Base-by-base conservation (phyloP, 2,329 filamentous ascomycete genomes). In the Cordyceps farinosa region DNA sequence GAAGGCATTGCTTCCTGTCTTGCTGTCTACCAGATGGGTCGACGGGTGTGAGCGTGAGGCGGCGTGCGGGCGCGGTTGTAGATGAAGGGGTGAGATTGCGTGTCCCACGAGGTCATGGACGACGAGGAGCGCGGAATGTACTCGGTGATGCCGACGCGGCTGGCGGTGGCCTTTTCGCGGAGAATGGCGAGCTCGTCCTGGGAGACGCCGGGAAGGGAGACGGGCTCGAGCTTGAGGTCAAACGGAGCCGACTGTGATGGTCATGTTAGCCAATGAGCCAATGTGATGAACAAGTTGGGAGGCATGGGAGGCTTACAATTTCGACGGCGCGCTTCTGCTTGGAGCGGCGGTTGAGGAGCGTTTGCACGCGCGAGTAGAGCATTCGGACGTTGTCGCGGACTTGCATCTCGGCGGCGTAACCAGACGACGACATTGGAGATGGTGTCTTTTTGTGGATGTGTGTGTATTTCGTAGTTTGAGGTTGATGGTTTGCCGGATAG, bases 191-290 rank as follows among this genome's bases (percentile, higher is more conserved):
- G 75, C 84, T 88, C 84, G 67, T 86, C 82, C 66, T 84, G 78
- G 52, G 81, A 82, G 48, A 87, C 76, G 45, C 84, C 85, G 2
- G 83, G 83, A 15, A 87, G 74, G 50, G 73, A 74, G 47, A 82
- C 76, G n/a, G 78, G 74, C 69, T 85, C 82, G 64, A 79, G 80
- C 70, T 82, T 82, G 69, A 87, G 82, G 71, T 86, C 78, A 73
- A 84, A 87, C 0, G 85, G 85, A 10, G 80, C 79, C 56, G 84
- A 86, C 84, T 87, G 65, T 22, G n/a, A 50, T 30, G n/a, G n/a
- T 3, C 55, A 30, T 53, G 66, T 74, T 67, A 73, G 73, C 22
- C 4, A 10, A 29, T 15, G 5, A n/a, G 13, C 29, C 7, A n/a
- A 10, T n/a, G 42, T 54, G 22, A 32, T 34, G 50, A 22, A 30